Conservation (phyloP, 2,329 filamentous ascomycete species). For the Pseudogymnoascus sp. region DNA sequence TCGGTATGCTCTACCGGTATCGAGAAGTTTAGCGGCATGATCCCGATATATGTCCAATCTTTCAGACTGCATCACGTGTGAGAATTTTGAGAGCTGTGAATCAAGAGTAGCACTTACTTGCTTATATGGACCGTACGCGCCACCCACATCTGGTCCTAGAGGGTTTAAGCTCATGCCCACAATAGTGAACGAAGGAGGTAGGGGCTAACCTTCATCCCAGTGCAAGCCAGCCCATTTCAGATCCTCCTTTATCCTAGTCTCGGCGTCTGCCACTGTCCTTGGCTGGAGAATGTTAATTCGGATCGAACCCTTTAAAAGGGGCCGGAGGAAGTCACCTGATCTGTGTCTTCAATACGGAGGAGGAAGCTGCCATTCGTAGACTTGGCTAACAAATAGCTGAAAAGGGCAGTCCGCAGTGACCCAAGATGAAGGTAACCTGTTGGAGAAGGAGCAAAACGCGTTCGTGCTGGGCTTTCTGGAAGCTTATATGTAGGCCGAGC, state of each 20-base stretch:
- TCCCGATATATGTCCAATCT: slow-evolving; percentile 63
- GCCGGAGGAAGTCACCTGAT: slow-evolving; percentile 51
- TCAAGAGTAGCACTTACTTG: slow-evolving; percentile 45
- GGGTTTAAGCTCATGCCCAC: slow-evolving; percentile 9
- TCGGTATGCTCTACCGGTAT: slow-evolving; percentile 70
- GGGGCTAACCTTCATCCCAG: slow-evolving; percentile 75
- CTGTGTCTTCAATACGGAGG: slow-evolving; percentile 88
- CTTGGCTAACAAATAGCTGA: slow-evolving; percentile 86
- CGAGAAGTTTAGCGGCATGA: slow-evolving; percentile 61
- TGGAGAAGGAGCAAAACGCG: slow-evolving; percentile 90
- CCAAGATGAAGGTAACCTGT: slow-evolving; percentile 91
- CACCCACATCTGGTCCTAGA: slow-evolving; percentile 68
- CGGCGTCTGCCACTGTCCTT: slow-evolving; percentile 71
- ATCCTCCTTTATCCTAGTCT: slow-evolving; percentile 68
- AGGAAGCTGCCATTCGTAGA: slow-evolving; percentile 85
- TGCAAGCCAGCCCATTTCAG: slow-evolving; percentile 79
- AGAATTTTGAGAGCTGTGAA: not conserved
- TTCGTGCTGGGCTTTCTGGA: slow-evolving; percentile 55
- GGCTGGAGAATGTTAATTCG: slow-evolving; percentile 43
- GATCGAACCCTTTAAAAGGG: slow-evolving; percentile 26
- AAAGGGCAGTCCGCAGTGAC: slow-evolving; percentile 85
- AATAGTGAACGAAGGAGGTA: not conserved
- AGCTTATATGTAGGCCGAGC: slow-evolving; percentile 15
- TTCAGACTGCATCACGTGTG: slow-evolving; percentile 53
- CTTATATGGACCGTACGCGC: slow-evolving; percentile 76